A percentile compares a stretch with the other conserved stretches of the same genome.
Conservation (phyloP, 805 yeast genomes). For the Lipomyces yamanashiensis region DNA sequence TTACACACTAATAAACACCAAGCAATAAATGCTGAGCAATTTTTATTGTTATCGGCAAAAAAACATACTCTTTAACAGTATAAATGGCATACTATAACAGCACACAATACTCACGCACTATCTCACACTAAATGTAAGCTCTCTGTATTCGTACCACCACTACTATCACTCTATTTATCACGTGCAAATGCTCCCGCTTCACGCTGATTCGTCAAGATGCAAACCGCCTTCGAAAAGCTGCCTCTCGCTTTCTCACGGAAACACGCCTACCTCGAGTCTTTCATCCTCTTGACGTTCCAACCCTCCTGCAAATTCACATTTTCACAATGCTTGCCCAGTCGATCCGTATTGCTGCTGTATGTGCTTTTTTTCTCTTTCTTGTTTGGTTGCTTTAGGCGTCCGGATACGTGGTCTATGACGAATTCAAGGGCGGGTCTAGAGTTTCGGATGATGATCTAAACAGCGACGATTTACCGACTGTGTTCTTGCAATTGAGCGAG, state of each 20-base stretch:
- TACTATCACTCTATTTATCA: not conserved
- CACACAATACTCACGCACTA: no score
- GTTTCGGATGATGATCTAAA: not conserved
- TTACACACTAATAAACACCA: no score
- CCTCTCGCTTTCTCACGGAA: conserved; percentile 1
- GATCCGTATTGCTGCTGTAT: conserved; percentile 32
- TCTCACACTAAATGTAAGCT: not conserved
- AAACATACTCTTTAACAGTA: not conserved
- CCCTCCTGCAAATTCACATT: not conserved
- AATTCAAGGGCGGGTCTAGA: not conserved
- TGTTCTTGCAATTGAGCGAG: no score
- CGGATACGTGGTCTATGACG: not conserved
- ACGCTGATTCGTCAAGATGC: conserved; percentile 3
- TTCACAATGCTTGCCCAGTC: conserved; percentile 32
- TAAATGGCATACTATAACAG: not conserved
- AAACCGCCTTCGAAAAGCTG: not conserved
- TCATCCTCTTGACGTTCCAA: not conserved
- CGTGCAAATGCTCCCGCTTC: not conserved
- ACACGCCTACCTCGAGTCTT: not conserved
- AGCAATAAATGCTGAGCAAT: no score
- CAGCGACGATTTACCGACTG: no score
- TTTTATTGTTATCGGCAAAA: no score
- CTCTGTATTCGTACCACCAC: not conserved
- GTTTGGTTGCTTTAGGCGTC: not conserved
- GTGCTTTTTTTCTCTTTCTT: not conserved